These are phyloP conservation scores for Thalassiosira hispida DNA, from an alignment of 352 stramenopile species.

Conservation along the genomic window DNA sequence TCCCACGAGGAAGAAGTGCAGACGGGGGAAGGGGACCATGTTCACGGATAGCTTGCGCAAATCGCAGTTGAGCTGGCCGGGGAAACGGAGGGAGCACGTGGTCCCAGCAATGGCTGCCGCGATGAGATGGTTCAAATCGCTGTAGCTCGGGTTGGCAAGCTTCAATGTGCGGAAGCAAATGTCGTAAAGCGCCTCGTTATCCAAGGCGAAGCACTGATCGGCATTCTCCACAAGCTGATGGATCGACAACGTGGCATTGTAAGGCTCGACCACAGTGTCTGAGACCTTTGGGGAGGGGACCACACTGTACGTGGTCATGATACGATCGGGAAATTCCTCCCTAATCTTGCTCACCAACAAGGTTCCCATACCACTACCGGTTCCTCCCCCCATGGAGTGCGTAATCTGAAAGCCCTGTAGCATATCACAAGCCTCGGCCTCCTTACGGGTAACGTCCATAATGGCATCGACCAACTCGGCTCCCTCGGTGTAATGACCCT, in stretches of 20 bases:
- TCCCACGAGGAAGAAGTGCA: slow-evolving; percentile 99
- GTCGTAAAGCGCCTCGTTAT: slow-evolving; percentile 99
- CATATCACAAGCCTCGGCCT: slow-evolving; percentile 97
- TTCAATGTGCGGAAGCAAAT: slow-evolving; percentile 99
- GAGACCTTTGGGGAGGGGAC: slow-evolving; percentile 97
- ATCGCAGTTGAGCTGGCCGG: slow-evolving; percentile 98
- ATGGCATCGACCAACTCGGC: slow-evolving; percentile 98
- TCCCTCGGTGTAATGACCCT: slow-evolving; percentile 99
- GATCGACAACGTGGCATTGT: slow-evolving; percentile 99
- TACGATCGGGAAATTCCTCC: slow-evolving; percentile 98
- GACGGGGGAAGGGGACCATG: slow-evolving; percentile 98
- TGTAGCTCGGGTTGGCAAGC: slow-evolving; percentile 97
- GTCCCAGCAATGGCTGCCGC: slow-evolving; percentile 98
- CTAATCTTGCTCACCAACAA: slow-evolving; percentile 98
- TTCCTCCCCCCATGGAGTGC: slow-evolving; percentile 99
- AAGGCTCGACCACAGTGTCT: slow-evolving; percentile 99
- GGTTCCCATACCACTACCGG: slow-evolving; percentile 98
- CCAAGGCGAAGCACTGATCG: slow-evolving; percentile 99
- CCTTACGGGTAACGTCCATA: slow-evolving; percentile 98
- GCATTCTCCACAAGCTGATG: slow-evolving; percentile 99
- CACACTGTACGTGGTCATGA: slow-evolving; percentile 99
- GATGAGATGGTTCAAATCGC: slow-evolving; percentile 99
- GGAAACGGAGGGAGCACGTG: slow-evolving; percentile 98
- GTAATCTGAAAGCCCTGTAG: slow-evolving; percentile 99
- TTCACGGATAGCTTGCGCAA: slow-evolving; percentile 98